Percentiles rank a stretch among this genome's conserved stretches.
Conservation (phyloP, 495 filamentous ascomycete genomes). For the Tuber umbilicatum region DNA sequence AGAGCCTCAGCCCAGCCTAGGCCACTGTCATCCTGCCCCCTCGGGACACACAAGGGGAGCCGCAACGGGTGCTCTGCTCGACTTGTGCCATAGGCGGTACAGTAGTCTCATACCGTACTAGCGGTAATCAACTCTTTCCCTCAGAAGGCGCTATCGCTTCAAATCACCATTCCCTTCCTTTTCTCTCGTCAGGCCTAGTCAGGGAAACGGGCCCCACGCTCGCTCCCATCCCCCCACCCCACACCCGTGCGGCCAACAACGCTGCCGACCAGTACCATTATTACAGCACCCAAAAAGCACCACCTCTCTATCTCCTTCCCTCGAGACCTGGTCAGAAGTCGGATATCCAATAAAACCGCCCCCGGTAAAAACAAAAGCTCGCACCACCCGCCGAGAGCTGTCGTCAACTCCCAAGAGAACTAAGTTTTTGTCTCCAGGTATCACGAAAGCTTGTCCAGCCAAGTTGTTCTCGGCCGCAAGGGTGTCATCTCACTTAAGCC, state of each 20-base stretch:
- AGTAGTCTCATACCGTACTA: neutral
- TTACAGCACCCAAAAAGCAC: neutral
- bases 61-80: neutral
- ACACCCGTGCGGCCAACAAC: neutral
- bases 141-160: neutral
- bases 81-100: neutral
- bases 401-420: neutral
- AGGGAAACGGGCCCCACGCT: neutral
- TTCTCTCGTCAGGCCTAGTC: neutral
- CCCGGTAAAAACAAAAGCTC: neutral
- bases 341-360: neutral
- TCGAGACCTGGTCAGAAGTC: neutral
- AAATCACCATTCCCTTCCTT: neutral
- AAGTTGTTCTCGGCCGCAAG: neutral
- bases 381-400: neutral
- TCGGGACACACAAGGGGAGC: neutral
- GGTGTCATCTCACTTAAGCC: neutral
- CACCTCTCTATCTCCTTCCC: neutral
- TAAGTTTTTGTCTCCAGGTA: neutral
- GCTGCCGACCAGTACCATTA: neutral
- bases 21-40: too few relatives aligned
- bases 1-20: neutral
- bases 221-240: neutral
- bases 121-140: neutral
- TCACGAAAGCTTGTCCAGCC: neutral